Percentiles rank a stretch among this genome's conserved stretches.
These are phyloP conservation scores for Fusarium cyanostomum DNA, from an alignment of 2,329 filamentous ascomycete genomes.

Conservation along the genomic window DNA sequence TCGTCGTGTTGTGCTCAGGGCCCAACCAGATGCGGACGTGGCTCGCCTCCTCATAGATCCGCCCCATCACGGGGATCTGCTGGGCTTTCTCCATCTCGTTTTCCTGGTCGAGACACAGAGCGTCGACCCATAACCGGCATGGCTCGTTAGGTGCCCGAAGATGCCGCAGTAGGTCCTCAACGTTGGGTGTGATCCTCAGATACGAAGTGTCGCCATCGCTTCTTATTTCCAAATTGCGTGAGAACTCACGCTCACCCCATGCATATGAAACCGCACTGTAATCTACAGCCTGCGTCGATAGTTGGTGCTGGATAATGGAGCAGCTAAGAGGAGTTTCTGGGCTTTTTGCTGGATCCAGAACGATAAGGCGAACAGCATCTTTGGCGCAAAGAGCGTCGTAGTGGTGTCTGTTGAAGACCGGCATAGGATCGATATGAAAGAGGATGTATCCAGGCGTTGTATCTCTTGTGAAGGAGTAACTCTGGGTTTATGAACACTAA, in stretches of 20 bases:
- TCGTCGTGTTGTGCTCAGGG: not conserved
- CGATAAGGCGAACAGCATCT: not conserved
- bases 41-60: not conserved
- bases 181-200: slow-evolving; percentile 6
- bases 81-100: slow-evolving; percentile 1
- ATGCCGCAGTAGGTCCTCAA: slow-evolving; percentile 1
- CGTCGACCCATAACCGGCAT: slow-evolving; percentile 1
- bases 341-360: not conserved
- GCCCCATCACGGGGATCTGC: slow-evolving; percentile 3
- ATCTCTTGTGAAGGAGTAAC: no score
- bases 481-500: no score
- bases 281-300: not conserved
- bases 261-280: not conserved
- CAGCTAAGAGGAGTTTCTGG: not conserved
- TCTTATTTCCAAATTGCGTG: not conserved
- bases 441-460: no score
- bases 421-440: no score
- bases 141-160: not conserved
- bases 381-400: not conserved
- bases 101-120: slow-evolving; percentile 1
- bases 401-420: not conserved
- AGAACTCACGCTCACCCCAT: not conserved
- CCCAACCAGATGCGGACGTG: slow-evolving; percentile 9
- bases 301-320: not conserved
- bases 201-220: not conserved